Base-by-base conservation (phyloP, 73 alveolate genomes). In the Paraurostyla sp. region DNA sequence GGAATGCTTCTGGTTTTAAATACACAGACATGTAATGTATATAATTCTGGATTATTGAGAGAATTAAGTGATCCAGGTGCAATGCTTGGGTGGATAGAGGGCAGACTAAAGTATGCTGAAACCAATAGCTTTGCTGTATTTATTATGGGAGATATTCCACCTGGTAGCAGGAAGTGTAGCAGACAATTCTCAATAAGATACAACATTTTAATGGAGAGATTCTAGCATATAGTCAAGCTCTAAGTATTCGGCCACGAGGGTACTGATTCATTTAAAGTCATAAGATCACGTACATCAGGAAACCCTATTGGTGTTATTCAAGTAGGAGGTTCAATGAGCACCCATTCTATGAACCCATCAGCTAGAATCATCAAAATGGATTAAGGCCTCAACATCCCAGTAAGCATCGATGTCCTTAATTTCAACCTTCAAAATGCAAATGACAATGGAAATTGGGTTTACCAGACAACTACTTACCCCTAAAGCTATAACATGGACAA, bases 101-200 rank as follows among this genome's bases (percentile, higher is more conserved):
- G 41, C 22, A 76, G 58, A n/a, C 78, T 87, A 22, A 40, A 33
- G 36, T 18, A 22, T n/a, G 90, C 90, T 11, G 90, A 90, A 51
- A 52, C 56, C 40, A 71, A 83, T 35, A 30, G 36, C 13, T 52
- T 46, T 36, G 18, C 9, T 9, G 92, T 54, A 0, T 43, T 83
- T 65, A 83, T 90, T 3, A 83, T 90, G 40, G 95, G 95, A 1
- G 92, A 90, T 43, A 71, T 90, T 29, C 68, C 69, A 30, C 95
- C 95, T 41, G 95, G 95, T 7, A 54, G 59, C 40, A 54, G 20
- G 1, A 80, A 87, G 32, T 90, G 95, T 58, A 68, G 33, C 30
- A 22, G 46, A 20, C 65, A 51, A 20, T 82, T 57, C 71, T 48
- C 92, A 0, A 43, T 11, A 0, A 36, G 95, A 41, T 90, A 80